These are phyloP conservation scores for Caryocar brasiliense DNA, from an alignment of 441 rosid species.

Conservation along the genomic window DNA sequence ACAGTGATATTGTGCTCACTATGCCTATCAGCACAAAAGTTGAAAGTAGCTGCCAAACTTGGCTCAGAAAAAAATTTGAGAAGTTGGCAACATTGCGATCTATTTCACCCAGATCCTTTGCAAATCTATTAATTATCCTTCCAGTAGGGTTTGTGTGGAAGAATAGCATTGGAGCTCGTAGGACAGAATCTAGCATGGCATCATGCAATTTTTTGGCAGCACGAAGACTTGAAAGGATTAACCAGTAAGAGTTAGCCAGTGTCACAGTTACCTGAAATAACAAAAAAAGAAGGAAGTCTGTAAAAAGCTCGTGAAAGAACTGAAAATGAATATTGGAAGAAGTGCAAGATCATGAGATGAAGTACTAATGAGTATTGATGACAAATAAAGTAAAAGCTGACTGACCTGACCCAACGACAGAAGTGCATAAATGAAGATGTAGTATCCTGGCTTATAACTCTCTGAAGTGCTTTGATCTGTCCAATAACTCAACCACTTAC, in stretches of 20 bases:
- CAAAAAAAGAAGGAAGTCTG: too few relatives aligned
- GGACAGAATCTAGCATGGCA: slow-evolving; percentile 55
- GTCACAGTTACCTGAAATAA: slow-evolving; percentile 79
- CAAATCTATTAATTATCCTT: slow-evolving; percentile 85
- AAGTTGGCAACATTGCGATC: slow-evolving; percentile 71
- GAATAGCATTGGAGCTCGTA: slow-evolving; percentile 94
- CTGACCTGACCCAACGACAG: slow-evolving; percentile 82
- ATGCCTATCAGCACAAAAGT: slow-evolving; percentile 79
- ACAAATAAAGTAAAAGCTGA: slow-evolving; percentile 3
- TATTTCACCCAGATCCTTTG: slow-evolving; percentile 85
- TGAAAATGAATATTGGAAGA: background rate
- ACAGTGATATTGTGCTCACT: slow-evolving; percentile 81
- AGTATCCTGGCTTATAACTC: slow-evolving; percentile 49
- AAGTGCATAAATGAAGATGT: slow-evolving; percentile 62
- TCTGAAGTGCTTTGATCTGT: slow-evolving; percentile 66
- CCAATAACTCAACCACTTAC: slow-evolving; percentile 94
- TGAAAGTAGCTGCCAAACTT: slow-evolving; percentile 82
- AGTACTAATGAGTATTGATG: background rate
- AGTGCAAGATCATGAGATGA: background rate
- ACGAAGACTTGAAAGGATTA: slow-evolving; percentile 72
- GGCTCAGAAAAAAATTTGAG: slow-evolving; percentile 62
- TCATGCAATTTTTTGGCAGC: slow-evolving; percentile 87
- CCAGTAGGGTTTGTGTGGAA: slow-evolving; percentile 89
- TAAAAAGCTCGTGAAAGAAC: background rate
- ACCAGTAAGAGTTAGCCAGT: slow-evolving; percentile 73